phyloP scores from a whole-genome alignment of 495 filamentous ascomycete species.

The Podospora fimiseda region DNA sequence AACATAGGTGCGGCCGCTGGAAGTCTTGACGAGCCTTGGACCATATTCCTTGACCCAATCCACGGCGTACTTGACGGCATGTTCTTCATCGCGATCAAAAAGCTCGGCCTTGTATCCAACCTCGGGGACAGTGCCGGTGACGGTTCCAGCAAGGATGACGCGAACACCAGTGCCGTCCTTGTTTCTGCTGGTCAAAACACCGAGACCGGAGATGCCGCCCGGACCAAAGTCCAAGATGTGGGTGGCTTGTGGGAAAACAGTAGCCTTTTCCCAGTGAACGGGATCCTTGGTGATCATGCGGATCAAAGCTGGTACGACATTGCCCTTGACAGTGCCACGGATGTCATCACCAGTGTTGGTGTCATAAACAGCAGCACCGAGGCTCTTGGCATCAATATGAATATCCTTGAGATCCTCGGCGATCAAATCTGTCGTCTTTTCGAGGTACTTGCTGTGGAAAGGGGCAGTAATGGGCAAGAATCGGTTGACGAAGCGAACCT shows the following conservation, averaged over 20 bases:
- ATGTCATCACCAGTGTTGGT: constrained; percentile 83
- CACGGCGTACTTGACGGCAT: constrained; percentile 91
- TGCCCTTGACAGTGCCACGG: constrained; percentile 50
- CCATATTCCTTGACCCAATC: constrained; percentile 98
- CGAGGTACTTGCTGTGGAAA: constrained; percentile 93
- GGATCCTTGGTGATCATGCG: constrained; percentile 89
- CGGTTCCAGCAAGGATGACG: constrained; percentile 84
- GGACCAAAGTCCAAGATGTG: constrained; percentile 96
- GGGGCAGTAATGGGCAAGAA: constrained; percentile 97
- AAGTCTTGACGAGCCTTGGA: constrained; percentile 79
- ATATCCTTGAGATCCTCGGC: constrained; percentile 82
- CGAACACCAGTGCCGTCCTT: constrained; percentile 97
- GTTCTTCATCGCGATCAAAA: constrained; percentile 88
- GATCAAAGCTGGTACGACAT: constrained; percentile 73
- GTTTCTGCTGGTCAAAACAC: constrained; percentile 94
- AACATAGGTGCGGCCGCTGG: constrained; percentile 78
- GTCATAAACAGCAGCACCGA: constrained; percentile 79
- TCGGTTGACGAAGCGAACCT: constrained; percentile 91
- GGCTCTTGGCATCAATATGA: constrained; percentile 55
- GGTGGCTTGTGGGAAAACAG: constrained; percentile 78
- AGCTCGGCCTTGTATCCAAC: constrained; percentile 96
- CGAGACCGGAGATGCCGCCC: constrained; percentile 90
- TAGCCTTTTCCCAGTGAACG: constrained; percentile 93
- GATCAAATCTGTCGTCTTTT: constrained; percentile 69
- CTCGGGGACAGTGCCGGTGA: constrained; percentile 82